Percentiles rank a stretch among this genome's conserved stretches.
Evolutionary conservation across 345 rosid genomes (phyloP).

Genomic region (Linum lewisii): DNA sequence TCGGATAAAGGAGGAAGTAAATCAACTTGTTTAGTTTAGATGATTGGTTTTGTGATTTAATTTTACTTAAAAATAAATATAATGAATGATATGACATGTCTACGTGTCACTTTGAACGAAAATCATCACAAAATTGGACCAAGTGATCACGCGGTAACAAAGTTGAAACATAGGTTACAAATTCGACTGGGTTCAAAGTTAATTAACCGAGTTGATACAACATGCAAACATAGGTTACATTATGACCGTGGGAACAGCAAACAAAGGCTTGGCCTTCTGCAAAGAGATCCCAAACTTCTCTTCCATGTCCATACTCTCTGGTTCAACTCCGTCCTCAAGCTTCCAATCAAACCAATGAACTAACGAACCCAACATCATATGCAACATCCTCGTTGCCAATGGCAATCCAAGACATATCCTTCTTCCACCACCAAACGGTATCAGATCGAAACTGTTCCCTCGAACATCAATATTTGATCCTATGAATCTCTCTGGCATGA

Average conservation of each 20-base stretch:
- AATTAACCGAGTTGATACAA: too few relatives aligned
- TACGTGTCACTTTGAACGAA: too few relatives aligned
- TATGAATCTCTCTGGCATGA: conserved; percentile 39
- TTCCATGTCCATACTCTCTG: conserved; percentile 25
- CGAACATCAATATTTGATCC: conserved; percentile 23
- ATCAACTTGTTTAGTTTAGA: too few relatives aligned
- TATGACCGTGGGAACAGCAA: conserved; percentile 14
- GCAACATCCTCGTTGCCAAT: conserved; percentile 32
- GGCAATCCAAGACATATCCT: conserved; percentile 39
- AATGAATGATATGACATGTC: too few relatives aligned
- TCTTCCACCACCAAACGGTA: conserved; percentile 40
- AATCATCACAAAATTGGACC: too few relatives aligned
- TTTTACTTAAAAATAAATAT: too few relatives aligned
- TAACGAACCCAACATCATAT: conserved; percentile 32
- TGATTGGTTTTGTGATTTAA: too few relatives aligned
- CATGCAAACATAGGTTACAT: too few relatives aligned
- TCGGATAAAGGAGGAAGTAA: too few relatives aligned
- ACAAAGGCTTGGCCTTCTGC: conserved; percentile 27
- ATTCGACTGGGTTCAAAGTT: too few relatives aligned
- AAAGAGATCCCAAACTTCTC: conserved; percentile 29
- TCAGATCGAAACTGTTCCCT: conserved; percentile 27
- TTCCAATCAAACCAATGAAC: conserved; percentile 34
- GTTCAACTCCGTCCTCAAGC: conserved; percentile 21
- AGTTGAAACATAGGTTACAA: too few relatives aligned
- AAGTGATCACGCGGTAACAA: too few relatives aligned